Evolutionary conservation across 2,329 filamentous ascomycete species (phyloP).

Genomic region (Pyricularia grisea): DNA sequence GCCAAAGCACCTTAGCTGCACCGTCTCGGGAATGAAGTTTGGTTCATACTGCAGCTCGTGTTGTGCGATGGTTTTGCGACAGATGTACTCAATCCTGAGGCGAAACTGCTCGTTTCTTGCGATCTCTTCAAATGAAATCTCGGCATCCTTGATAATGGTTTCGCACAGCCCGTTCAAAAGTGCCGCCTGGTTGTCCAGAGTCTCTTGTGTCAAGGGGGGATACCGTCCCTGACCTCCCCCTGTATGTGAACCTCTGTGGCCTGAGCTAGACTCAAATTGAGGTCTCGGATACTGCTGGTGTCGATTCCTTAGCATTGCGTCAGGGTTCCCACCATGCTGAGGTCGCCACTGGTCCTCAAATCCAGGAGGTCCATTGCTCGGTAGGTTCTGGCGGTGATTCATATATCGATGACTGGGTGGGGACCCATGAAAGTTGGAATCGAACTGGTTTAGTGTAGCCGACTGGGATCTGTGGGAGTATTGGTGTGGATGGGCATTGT

Average conservation of each 20-base stretch:
- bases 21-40: constrained; percentile 42
- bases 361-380: constrained; percentile 9
- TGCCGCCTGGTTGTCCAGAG: constrained; percentile 36
- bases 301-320: neutral
- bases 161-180: constrained; percentile 39
- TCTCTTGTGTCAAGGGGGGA: constrained; percentile 23
- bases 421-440: neutral
- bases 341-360: neutral
- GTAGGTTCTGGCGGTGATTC: constrained; percentile 5
- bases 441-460: neutral
- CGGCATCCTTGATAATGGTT: constrained; percentile 43
- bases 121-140: constrained; percentile 56
- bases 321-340: neutral
- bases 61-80: constrained; percentile 46
- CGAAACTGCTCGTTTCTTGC: constrained; percentile 65
- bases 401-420: neutral
- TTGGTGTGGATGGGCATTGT: constrained; percentile 8
- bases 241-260: neutral
- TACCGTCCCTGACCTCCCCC: constrained; percentile 15
- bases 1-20: constrained; percentile 71
- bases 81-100: constrained; percentile 51
- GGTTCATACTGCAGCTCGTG: constrained; percentile 44
- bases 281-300: neutral
- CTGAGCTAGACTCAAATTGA: neutral
- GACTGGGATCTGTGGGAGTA: neutral